phyloP scores from a whole-genome alignment of 1,284 basidiomycete genomes.

The Cystobasidiaceae sp. region DNA sequence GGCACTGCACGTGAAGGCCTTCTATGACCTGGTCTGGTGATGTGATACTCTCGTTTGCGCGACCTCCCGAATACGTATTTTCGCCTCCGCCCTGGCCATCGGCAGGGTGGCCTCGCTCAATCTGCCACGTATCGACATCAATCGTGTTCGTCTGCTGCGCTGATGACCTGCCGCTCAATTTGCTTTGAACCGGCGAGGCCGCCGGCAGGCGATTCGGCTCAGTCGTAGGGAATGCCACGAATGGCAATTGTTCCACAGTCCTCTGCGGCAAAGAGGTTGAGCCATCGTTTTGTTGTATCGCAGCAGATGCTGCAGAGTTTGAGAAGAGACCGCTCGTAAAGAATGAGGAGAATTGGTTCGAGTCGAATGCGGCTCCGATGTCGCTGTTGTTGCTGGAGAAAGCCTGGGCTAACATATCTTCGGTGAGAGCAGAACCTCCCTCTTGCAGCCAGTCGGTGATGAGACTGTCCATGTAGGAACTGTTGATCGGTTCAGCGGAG shows the following conservation, averaged over 20 bases:
- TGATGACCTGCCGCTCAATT: too few species aligned
- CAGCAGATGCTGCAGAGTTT: too few species aligned
- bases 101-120: background rate
- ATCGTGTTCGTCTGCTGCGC: background rate
- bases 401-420: background rate
- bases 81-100: background rate
- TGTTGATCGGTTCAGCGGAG: too few species aligned
- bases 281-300: too few species aligned
- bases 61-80: background rate
- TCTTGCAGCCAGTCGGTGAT: background rate
- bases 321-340: background rate
- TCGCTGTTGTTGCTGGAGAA: background rate
- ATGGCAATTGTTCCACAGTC: too few species aligned
- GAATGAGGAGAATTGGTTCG: background rate
- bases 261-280: too few species aligned
- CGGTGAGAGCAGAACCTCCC: background rate
- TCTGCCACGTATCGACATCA: background rate
- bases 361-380: background rate
- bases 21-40: slow-evolving; percentile 19
- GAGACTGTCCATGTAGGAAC: background rate
- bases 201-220: too few species aligned
- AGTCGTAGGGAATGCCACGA: too few species aligned
- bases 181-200: too few species aligned
- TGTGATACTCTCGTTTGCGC: background rate
- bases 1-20: background rate